phyloP scores from a whole-genome alignment of 2,329 filamentous ascomycete species.

The Domatiomyces catenatus region DNA sequence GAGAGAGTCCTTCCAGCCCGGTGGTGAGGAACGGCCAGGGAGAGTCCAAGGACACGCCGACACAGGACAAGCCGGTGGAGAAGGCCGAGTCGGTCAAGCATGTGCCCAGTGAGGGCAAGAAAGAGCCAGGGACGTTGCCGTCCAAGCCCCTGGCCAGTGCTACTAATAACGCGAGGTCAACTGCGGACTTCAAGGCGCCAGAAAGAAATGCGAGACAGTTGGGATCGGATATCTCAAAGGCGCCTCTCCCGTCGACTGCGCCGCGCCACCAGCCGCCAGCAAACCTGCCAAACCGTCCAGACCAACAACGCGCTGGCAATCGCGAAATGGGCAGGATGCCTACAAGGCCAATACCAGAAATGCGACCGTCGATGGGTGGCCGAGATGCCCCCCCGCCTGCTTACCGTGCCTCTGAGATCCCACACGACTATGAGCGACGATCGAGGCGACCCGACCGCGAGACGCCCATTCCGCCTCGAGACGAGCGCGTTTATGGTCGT shows the following conservation, averaged over 20 bases:
- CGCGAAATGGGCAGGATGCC: constrained; percentile 25
- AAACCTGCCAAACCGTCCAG: constrained; percentile 24
- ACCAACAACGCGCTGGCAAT: constrained; percentile 19
- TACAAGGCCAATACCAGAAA: constrained; percentile 14
- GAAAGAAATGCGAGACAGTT: constrained; percentile 4
- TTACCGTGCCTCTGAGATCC: constrained; percentile 24
- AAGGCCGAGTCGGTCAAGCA: constrained; percentile 2
- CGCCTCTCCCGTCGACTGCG: constrained; percentile 22
- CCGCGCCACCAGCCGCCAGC: constrained; percentile 21
- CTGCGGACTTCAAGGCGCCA: constrained; percentile 2
- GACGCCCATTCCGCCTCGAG: constrained; percentile 15
- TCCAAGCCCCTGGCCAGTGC: constrained; percentile 5
- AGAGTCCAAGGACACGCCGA: constrained; percentile 32
- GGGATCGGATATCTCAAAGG: constrained; percentile 5
- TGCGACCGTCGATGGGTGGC: constrained; percentile 13
- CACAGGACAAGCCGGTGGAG: constrained; percentile 20
- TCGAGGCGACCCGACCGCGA: constrained; percentile 24
- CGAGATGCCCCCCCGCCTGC: constrained; percentile 24
- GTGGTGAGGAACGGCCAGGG: constrained; percentile 27
- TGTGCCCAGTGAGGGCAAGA: constrained; percentile 5
- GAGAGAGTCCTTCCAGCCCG: constrained; percentile 15
- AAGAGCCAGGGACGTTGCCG: constrained; percentile 2
- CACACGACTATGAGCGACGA: constrained; percentile 22
- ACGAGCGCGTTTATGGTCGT: constrained; percentile 12
- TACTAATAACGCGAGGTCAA: constrained; percentile 1